Conservation (phyloP, 2,329 filamentous ascomycete genomes). For the Aspergillus sp. region DNA sequence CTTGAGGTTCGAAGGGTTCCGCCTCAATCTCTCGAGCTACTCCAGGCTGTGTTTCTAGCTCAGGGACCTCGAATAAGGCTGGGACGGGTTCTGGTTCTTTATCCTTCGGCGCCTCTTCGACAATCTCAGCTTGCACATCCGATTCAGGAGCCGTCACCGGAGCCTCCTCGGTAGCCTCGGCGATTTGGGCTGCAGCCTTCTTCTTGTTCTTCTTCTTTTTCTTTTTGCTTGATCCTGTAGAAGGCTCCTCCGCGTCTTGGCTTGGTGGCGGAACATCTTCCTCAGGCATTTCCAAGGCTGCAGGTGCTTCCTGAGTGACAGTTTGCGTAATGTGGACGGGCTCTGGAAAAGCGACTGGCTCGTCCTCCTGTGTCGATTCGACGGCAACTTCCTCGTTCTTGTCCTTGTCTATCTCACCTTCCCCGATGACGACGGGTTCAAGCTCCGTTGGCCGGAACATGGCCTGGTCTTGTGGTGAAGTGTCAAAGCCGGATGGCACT, state of each 20-base stretch:
- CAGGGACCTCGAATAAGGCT: background rate
- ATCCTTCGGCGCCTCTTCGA: background rate
- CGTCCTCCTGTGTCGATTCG: background rate
- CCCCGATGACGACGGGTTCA: background rate
- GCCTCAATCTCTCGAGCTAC: background rate
- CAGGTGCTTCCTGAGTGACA: background rate
- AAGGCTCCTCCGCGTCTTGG: conserved; percentile 15
- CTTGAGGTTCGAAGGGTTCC: background rate
- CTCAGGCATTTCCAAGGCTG: conserved; percentile 1
- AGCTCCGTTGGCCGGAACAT: background rate
- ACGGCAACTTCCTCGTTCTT: background rate
- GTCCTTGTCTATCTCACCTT: background rate
- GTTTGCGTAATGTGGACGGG: background rate
- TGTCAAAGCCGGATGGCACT: background rate
- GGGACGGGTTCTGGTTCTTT: background rate
- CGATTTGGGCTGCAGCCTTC: conserved; percentile 21
- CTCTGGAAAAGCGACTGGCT: background rate
- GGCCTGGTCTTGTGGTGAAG: background rate
- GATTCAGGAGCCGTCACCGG: background rate
- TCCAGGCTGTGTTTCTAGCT: background rate
- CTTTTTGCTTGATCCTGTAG: conserved; percentile 25
- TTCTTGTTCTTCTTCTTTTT: conserved; percentile 36
- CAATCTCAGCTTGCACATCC: background rate
- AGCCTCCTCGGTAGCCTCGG: conserved; percentile 13
- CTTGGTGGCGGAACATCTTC: background rate